phyloP scores from a whole-genome alignment of 352 stramenopile genomes.

The Globisporangium middletonii region DNA sequence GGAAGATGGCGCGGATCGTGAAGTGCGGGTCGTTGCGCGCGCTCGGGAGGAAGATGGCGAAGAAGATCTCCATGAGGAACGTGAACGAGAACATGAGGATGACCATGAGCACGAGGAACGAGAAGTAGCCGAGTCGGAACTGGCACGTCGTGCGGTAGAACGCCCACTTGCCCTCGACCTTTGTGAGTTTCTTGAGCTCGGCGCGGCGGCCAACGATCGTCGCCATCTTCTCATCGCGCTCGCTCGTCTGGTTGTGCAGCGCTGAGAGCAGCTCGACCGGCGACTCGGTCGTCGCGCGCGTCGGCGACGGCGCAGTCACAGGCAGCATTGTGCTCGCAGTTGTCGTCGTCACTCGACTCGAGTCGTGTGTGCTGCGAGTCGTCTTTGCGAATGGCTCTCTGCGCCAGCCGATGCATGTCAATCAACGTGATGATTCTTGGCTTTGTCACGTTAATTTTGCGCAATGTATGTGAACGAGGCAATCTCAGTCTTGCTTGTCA shows the following conservation, averaged over 20 bases:
- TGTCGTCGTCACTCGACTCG: not conserved
- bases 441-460: too few species aligned
- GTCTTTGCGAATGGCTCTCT: too few species aligned
- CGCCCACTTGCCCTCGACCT: slow-evolving; percentile 52
- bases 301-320: slow-evolving; percentile 3
- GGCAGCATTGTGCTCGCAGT: slow-evolving; percentile 3
- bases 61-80: slow-evolving; percentile 89
- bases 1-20: slow-evolving; percentile 56
- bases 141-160: slow-evolving; percentile 77
- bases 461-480: too few species aligned
- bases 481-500: too few species aligned
- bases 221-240: slow-evolving; percentile 49
- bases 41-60: slow-evolving; percentile 84
- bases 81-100: slow-evolving; percentile 89
- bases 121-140: slow-evolving; percentile 85
- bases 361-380: not conserved
- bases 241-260: slow-evolving; percentile 21
- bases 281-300: slow-evolving; percentile 3
- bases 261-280: slow-evolving; percentile 12
- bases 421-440: too few species aligned
- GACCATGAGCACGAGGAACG: slow-evolving; percentile 85
- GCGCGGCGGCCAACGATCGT: slow-evolving; percentile 49
- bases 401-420: too few species aligned
- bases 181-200: slow-evolving; percentile 68
- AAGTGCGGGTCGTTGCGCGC: slow-evolving; percentile 68